phyloP scores from a whole-genome alignment of 352 stramenopile genomes.

The Phytophthora rubi region DNA sequence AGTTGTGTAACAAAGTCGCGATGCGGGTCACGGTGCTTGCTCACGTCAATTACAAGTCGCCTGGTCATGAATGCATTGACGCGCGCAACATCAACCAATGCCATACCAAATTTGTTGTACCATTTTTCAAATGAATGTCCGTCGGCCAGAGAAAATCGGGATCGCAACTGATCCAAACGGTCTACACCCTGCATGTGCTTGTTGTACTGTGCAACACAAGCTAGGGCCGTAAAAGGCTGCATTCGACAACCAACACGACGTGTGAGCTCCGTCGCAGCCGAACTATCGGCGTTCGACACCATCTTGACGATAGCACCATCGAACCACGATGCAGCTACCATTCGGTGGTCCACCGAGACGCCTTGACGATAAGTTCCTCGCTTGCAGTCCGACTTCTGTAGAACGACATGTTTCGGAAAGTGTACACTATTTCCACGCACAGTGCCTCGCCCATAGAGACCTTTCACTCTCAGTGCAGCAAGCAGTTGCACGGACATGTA shows the following conservation, averaged over 20 bases:
- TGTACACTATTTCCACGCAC: background rate
- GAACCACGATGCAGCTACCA: background rate
- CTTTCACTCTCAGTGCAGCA: background rate
- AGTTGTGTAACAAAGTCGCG: background rate
- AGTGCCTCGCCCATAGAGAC: background rate
- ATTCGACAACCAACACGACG: background rate
- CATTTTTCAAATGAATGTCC: background rate
- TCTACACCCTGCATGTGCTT: background rate
- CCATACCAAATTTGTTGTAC: background rate
- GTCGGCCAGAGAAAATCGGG: background rate
- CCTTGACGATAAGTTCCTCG: background rate
- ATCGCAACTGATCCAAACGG: background rate
- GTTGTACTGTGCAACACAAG: background rate
- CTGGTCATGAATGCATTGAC: background rate
- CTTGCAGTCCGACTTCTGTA: background rate
- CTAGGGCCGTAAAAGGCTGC: background rate
- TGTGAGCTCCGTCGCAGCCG: background rate
- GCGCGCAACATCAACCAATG: background rate
- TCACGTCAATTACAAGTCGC: background rate
- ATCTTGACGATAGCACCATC: background rate
- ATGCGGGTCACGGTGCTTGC: background rate
- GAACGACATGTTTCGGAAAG: background rate
- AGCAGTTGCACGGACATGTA: background rate
- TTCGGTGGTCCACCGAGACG: background rate
- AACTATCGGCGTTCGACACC: background rate